A percentile compares a stretch with the other conserved stretches of the same genome.
Conservation (phyloP, 345 rosid species). For the Ricinus communis region DNA sequence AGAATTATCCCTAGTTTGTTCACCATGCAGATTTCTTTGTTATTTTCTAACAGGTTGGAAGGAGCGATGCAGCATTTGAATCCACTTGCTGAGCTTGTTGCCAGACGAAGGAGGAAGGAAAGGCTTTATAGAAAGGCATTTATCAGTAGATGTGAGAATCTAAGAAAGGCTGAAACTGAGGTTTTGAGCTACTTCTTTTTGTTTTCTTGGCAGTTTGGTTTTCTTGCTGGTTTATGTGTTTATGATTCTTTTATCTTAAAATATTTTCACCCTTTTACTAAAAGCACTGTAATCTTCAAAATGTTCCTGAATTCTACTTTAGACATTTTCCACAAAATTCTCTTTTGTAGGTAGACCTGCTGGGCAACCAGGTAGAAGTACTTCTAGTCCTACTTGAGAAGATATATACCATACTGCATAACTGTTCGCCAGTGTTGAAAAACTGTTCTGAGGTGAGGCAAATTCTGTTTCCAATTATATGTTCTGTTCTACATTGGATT, state of each 20-base stretch:
- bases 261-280: not conserved
- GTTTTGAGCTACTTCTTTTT: conserved; percentile 25
- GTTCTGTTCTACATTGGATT: not conserved
- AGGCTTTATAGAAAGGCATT: conserved; percentile 60
- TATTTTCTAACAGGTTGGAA: conserved; percentile 46
- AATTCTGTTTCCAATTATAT: not conserved
- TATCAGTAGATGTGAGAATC: conserved; percentile 59
- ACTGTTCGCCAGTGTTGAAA: conserved; percentile 39
- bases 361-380: conserved; percentile 76
- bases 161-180: conserved; percentile 81
- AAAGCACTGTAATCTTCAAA: too few relatives aligned
- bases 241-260: not conserved
- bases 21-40: not conserved
- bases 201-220: too few relatives aligned
- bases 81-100: conserved; percentile 23
- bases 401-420: conserved; percentile 43
- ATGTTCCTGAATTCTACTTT: not conserved
- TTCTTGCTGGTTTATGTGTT: not conserved
- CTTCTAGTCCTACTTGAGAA: conserved; percentile 50
- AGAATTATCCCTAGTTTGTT: not conserved
- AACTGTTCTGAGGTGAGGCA: conserved; percentile 48
- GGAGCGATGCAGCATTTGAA: conserved; percentile 36
- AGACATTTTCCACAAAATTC: not conserved
- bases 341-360: conserved; percentile 65
- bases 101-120: conserved; percentile 36